These are phyloP conservation scores for Coccinonectria pachysandricola DNA, from an alignment of 2,329 filamentous ascomycete genomes.

Conservation along the genomic window DNA sequence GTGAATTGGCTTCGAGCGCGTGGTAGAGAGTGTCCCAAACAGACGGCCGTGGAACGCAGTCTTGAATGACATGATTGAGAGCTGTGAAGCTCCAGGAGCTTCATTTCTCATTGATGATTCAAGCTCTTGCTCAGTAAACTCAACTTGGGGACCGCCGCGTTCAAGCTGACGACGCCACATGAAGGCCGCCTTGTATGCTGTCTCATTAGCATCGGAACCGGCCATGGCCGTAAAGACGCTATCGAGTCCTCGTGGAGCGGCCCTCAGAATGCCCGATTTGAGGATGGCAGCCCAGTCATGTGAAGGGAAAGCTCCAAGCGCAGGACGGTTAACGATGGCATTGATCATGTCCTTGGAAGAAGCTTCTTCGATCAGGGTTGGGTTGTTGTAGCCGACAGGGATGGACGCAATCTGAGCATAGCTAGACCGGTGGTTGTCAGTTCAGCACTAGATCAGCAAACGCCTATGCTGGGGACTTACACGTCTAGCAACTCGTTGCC, in stretches of 20 bases:
- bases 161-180: constrained; percentile 80
- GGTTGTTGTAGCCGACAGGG: constrained; percentile 87
- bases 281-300: constrained; percentile 75
- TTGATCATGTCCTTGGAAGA: constrained; percentile 68
- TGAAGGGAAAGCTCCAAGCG: constrained; percentile 82
- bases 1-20: constrained; percentile 86
- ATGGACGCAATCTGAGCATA: constrained; percentile 92
- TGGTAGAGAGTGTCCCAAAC: constrained; percentile 79
- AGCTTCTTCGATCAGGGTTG: constrained; percentile 58
- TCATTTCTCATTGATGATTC: constrained; percentile 70
- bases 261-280: constrained; percentile 68
- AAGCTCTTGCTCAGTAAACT: constrained; percentile 72
- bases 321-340: constrained; percentile 78
- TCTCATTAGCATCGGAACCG: constrained; percentile 88
- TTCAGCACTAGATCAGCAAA: too few relatives aligned
- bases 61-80: constrained; percentile 85
- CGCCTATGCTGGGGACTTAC: constrained; percentile 38
- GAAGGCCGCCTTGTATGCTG: constrained; percentile 90
- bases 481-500: constrained; percentile 66
- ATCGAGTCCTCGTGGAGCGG: constrained; percentile 71
- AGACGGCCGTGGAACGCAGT: constrained; percentile 83
- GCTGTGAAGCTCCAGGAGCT: constrained; percentile 59
- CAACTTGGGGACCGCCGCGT: constrained; percentile 65
- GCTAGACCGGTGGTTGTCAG: too few relatives aligned
- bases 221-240: constrained; percentile 88